phyloP scores from a whole-genome alignment of 225 moss, liverwort and hornwort genomes.

The Anthoceros angustus region DNA sequence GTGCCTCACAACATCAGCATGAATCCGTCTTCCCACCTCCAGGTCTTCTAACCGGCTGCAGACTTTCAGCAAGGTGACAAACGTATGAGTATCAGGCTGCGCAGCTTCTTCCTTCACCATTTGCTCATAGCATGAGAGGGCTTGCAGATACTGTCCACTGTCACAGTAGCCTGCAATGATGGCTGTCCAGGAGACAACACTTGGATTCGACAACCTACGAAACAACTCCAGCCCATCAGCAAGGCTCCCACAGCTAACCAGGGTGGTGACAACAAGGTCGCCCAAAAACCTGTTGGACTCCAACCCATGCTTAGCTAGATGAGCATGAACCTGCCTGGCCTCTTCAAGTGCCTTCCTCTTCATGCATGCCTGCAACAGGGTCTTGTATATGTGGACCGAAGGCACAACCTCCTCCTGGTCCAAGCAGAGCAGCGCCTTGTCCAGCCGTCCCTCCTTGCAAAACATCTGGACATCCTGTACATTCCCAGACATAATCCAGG shows the following conservation, averaged over 20 bases:
- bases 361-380: conserved; percentile 1
- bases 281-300: background rate
- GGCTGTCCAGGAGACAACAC: background rate
- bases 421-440: background rate
- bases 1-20: too few relatives aligned
- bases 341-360: background rate
- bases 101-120: background rate
- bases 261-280: background rate
- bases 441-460: background rate
- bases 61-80: too few relatives aligned
- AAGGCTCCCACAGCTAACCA: background rate
- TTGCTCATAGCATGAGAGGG: background rate
- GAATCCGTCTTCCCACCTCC: too few relatives aligned
- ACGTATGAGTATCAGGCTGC: background rate
- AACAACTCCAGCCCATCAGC: background rate
- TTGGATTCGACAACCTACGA: background rate
- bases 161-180: background rate
- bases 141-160: background rate
- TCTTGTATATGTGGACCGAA: background rate
- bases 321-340: conserved; percentile 1
- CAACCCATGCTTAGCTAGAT: background rate
- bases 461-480: background rate
- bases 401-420: background rate
- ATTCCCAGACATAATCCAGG: too few relatives aligned
- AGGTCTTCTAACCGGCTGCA: too few relatives aligned